These are phyloP conservation scores for Nemania bipapillata DNA, from an alignment of 2,329 filamentous ascomycete species.

Conservation along the genomic window DNA sequence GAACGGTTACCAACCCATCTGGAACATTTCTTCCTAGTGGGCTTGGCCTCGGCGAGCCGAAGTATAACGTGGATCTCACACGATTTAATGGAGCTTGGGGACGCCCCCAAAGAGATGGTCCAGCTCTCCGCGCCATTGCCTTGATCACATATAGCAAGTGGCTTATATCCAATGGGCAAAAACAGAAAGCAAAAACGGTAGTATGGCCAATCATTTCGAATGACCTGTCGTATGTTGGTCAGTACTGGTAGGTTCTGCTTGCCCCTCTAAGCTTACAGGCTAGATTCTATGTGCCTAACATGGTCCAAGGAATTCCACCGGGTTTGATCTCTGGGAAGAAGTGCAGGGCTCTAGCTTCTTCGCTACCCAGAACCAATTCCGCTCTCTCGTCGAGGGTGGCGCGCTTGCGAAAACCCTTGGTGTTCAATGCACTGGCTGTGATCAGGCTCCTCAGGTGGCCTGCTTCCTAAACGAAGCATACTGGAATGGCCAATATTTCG, in stretches of 20 bases:
- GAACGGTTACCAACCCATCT: conserved; percentile 62
- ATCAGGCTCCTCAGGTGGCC: conserved; percentile 62
- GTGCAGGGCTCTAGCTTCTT: conserved; percentile 68
- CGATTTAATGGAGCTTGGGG: conserved; percentile 66
- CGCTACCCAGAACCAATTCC: conserved; percentile 65
- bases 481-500: conserved; percentile 67
- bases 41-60: conserved; percentile 65
- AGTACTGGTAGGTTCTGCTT: conserved; percentile 56
- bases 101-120: conserved; percentile 69
- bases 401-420: conserved; percentile 63
- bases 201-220: conserved; percentile 67
- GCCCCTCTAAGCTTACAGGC: not conserved
- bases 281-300: not conserved
- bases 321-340: conserved; percentile 72
- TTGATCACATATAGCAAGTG: conserved; percentile 65
- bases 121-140: conserved; percentile 67
- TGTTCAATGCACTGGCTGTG: conserved; percentile 61
- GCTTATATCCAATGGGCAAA: conserved; percentile 60
- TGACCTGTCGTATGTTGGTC: conserved; percentile 66
- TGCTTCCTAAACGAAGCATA: conserved; percentile 65
- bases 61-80: conserved; percentile 63
- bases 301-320: conserved; percentile 59
- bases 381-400: conserved; percentile 61
- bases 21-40: conserved; percentile 59
- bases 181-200: conserved; percentile 54